Conservation (phyloP, 2,329 filamentous ascomycete genomes). For the Alternaria arborescens region DNA sequence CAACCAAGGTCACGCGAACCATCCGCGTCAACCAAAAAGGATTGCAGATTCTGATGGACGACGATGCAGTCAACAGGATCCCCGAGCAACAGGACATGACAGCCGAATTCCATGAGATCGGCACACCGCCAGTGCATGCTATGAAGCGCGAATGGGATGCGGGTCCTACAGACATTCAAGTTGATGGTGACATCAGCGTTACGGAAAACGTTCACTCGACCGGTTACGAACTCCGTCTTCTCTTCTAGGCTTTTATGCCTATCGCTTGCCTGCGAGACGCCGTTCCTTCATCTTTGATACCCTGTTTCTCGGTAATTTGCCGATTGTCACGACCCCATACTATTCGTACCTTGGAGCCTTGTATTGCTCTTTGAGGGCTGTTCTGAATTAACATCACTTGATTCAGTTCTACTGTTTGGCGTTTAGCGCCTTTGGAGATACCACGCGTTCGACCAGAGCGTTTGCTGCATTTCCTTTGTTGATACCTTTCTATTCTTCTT, state of each 20-base stretch:
- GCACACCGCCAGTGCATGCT: conserved; percentile 51
- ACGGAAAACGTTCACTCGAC: conserved; percentile 55
- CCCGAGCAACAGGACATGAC: conserved; percentile 92
- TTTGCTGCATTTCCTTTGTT: conserved; percentile 22
- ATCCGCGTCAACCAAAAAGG: conserved; percentile 78
- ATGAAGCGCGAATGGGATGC: conserved; percentile 64
- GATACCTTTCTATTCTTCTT: conserved; percentile 30
- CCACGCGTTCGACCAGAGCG: conserved; percentile 34
- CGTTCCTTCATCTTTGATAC: conserved; percentile 17
- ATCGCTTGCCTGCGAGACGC: conserved; percentile 7
- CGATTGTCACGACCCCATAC: conserved; percentile 46
- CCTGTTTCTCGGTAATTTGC: conserved; percentile 28
- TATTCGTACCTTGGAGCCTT: conserved; percentile 36
- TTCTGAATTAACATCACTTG: conserved; percentile 21
- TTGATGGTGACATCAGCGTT: conserved; percentile 58
- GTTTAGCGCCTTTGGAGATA: conserved; percentile 39
- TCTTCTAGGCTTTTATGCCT: conserved; percentile 49
- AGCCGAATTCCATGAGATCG: conserved; percentile 72
- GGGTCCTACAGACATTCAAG: conserved; percentile 57
- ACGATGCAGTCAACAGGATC: conserved; percentile 84
- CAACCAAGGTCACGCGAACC: conserved; percentile 73
- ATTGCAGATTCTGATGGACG: conserved; percentile 85
- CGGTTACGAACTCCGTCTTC: conserved; percentile 60
- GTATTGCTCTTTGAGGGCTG: conserved; percentile 19
- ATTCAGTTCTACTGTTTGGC: conserved; percentile 27